Base-by-base conservation (phyloP, 768 basidiomycete species). In the Sutorius australiensis region DNA sequence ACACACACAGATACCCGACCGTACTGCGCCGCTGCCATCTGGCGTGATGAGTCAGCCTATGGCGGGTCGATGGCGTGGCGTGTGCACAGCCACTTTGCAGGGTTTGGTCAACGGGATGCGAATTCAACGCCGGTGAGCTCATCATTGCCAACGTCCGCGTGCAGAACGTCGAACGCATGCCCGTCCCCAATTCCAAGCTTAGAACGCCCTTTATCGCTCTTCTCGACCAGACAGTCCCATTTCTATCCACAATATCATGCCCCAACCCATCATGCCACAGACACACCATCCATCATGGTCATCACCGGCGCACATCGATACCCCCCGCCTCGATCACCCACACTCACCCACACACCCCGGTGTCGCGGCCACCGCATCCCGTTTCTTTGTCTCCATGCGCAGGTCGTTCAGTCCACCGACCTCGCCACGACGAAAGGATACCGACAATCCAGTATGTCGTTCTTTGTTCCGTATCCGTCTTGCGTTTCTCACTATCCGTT, bases 321-420 rank as follows among this genome's bases (percentile, higher is more conserved):
- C 53, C 42, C 30, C 48, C 33, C 44, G 30, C 24, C 10, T 16
- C 16, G 4, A 47, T 27, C 13, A 14, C 17, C 46, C 49, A 8
- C 46, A 32, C 13, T 14, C 54, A 9, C 42, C 40, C 38, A 7
- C 56, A 8, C 46, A 43, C 10, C 56, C 57, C 33, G 48, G 58
- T 8, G 55, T 62, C 46, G 49, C 57, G 17, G 39, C 55, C n/a
- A 49, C 62, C 32, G 62, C 69, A 14, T 71, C 68, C 10, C 64
- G 63, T 33, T 62, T 69, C 40, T 58, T 69, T 27, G 43, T 61
- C 19, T 71, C 70, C 44, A 60, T 69, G 61, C 64, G 68, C 27
- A 70, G 48, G 46, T 61, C 70, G 16, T 61, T 71, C 42, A 59
- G 46, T 44, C 55, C 65, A 2, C 56, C 57, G 6, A 44, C 44